A percentile compares a stretch with the other conserved stretches of the same genome.
Conservation (phyloP, 177 flowering plant species). For the Vitis hybrid region DNA sequence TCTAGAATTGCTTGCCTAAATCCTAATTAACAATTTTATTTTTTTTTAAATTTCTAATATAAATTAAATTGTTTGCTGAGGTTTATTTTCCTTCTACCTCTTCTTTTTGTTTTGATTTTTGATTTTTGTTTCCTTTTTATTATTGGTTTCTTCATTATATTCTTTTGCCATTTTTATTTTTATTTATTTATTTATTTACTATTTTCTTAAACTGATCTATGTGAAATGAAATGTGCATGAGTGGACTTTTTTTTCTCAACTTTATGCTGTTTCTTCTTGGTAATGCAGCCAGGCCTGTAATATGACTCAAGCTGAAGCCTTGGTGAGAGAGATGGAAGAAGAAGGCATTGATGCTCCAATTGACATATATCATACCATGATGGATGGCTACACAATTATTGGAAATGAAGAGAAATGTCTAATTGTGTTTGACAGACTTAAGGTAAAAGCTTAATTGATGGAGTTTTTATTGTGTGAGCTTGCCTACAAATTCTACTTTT, state of each 20-base stretch:
- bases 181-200: too few relatives aligned
- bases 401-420: conserved; percentile 79
- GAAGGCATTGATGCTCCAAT: conserved; percentile 94
- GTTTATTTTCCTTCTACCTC: too few relatives aligned
- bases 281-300: conserved; percentile 65
- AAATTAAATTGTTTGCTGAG: too few relatives aligned
- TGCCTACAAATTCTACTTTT: conserved; percentile 1
- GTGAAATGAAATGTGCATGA: background rate
- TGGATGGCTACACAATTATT: conserved; percentile 95
- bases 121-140: too few relatives aligned
- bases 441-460: conserved; percentile 42
- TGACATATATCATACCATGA: conserved; percentile 92
- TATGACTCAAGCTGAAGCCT: conserved; percentile 82
- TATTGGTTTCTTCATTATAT: too few relatives aligned
- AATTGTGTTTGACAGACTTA: conserved; percentile 79
- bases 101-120: too few relatives aligned
- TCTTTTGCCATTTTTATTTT: too few relatives aligned
- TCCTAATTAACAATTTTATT: too few relatives aligned
- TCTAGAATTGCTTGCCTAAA: too few relatives aligned
- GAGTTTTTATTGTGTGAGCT: background rate
- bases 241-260: background rate
- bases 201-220: too few relatives aligned
- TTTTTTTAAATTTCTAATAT: too few relatives aligned
- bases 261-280: conserved; percentile 4
- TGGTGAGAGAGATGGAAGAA: conserved; percentile 95